A percentile compares a stretch with the other conserved stretches of the same genome.
Conservation (phyloP, 257 asterid genomes). For the Solanum pennellii region DNA sequence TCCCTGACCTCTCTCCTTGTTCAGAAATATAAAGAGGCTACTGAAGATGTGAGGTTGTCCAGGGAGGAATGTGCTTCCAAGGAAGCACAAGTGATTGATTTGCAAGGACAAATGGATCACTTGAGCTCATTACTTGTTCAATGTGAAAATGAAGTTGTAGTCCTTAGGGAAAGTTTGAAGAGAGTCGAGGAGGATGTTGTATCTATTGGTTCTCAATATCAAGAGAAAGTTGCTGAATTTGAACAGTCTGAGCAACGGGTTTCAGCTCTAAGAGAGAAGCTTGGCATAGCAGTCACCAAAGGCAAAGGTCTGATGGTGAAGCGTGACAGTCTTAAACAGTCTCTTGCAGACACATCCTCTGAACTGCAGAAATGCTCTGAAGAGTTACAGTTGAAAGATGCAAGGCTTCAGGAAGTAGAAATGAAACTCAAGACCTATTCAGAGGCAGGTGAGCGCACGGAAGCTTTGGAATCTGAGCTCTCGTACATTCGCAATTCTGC, state of each 20-base stretch:
- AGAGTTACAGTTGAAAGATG: conserved; percentile 70
- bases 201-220: conserved; percentile 36
- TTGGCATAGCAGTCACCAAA: conserved; percentile 88
- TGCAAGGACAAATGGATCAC: conserved; percentile 48
- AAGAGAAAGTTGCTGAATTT: conserved; percentile 63
- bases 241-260: conserved; percentile 94
- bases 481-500: conserved; percentile 97
- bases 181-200: conserved; percentile 32
- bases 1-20: conserved; percentile 46
- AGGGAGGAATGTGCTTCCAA: conserved; percentile 13
- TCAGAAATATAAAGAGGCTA: conserved; percentile 51
- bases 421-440: conserved; percentile 69
- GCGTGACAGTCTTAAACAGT: conserved; percentile 91
- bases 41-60: conserved; percentile 31
- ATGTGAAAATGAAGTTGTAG: conserved; percentile 56
- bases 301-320: conserved; percentile 91
- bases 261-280: conserved; percentile 87
- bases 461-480: conserved; percentile 95
- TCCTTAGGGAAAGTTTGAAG: conserved; percentile 55
- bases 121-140: conserved; percentile 36
- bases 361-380: conserved; percentile 67
- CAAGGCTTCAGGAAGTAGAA: conserved; percentile 70
- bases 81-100: conserved; percentile 43
- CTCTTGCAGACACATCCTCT: conserved; percentile 62
- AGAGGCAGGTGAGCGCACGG: conserved; percentile 98